phyloP scores from a whole-genome alignment of 169 alveolate genomes.

The Plasmodium inui region DNA sequence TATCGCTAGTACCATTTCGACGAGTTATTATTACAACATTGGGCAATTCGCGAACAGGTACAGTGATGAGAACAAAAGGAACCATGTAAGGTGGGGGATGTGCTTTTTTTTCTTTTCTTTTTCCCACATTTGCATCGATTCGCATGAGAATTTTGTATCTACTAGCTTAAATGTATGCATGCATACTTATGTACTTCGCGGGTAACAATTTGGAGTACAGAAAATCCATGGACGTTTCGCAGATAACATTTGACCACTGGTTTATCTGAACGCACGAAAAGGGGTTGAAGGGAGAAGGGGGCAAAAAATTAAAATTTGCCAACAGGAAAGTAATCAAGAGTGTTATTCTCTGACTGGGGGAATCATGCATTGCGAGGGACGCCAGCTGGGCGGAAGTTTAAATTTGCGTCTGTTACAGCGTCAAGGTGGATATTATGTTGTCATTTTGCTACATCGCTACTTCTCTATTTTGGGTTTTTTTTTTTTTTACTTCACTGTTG shows the following conservation, averaged over 20 bases:
- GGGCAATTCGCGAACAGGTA: neutral
- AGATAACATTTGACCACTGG: conserved; percentile 63
- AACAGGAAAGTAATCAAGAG: neutral
- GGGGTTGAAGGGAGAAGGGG: neutral
- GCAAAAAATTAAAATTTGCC: neutral
- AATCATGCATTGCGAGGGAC: neutral
- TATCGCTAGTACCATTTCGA: neutral
- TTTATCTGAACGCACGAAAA: conserved; percentile 34
- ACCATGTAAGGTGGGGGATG: neutral
- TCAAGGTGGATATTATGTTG: neutral
- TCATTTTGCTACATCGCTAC: neutral
- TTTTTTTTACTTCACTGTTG: conserved; percentile 54
- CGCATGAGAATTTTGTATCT: neutral
- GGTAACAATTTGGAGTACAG: conserved; percentile 71
- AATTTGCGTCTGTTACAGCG: neutral
- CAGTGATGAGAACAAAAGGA: neutral
- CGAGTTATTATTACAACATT: neutral
- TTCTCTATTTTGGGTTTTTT: neutral
- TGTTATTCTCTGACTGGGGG: neutral
- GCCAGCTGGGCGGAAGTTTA: neutral
- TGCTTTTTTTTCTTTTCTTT: neutral
- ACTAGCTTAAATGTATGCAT: conserved; percentile 7
- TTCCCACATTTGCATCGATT: neutral
- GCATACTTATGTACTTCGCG: conserved; percentile 45
- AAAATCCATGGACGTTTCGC: conserved; percentile 52